phyloP scores from a whole-genome alignment of 106 monocot genomes.

The Acorus calamus region DNA sequence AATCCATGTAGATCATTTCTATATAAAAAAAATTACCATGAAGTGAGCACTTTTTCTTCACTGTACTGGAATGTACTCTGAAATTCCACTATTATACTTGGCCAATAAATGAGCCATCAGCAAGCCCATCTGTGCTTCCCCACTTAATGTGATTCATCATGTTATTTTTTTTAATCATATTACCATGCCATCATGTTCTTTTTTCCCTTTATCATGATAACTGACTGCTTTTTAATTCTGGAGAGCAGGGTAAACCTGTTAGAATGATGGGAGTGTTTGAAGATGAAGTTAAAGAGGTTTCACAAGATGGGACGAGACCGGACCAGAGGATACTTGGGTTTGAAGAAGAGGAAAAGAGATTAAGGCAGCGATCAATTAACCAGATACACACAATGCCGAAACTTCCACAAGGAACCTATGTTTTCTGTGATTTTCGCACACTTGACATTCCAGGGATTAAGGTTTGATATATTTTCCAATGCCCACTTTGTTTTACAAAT shows the following conservation, averaged over 20 bases:
- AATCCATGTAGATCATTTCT: no score
- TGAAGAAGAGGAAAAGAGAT: constrained; percentile 83
- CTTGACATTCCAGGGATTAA: constrained; percentile 79
- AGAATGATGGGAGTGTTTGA: constrained; percentile 92
- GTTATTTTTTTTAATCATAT: constrained; percentile 1
- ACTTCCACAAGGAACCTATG: constrained; percentile 72
- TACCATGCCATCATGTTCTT: neutral
- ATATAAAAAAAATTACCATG: no score
- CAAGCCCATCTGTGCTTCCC: no score
- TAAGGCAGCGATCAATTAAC: constrained; percentile 33
- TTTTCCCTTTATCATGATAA: no score
- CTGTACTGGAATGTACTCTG: no score
- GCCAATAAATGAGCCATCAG: no score
- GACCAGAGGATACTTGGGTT: constrained; percentile 80
- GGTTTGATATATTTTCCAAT: constrained; percentile 25
- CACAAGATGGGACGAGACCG: constrained; percentile 38
- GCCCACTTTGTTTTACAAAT: no score
- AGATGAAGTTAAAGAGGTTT: constrained; percentile 80
- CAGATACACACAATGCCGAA: constrained; percentile 30
- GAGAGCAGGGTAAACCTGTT: constrained; percentile 63
- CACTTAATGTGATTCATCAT: neutral
- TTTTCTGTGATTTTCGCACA: constrained; percentile 80
- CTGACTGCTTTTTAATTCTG: no score
- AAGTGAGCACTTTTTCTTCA: no score
- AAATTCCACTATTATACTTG: no score